A percentile compares a stretch with the other conserved stretches of the same genome.
phyloP scores from a whole-genome alignment of 306 rosid species.

The Acacia crassicarpa region DNA sequence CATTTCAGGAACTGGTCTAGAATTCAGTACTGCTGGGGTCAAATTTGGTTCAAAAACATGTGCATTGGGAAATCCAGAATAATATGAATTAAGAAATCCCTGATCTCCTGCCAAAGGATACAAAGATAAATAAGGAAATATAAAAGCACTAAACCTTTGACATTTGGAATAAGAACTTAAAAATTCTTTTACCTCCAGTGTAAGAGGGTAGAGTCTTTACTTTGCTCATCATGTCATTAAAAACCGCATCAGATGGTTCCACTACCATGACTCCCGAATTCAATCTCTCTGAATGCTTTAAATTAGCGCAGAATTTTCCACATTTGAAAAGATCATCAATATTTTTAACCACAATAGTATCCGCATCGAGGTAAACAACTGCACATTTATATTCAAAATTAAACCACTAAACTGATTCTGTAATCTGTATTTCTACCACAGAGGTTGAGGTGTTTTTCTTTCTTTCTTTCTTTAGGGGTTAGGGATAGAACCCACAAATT shows the following conservation, averaged over 20 bases:
- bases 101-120: conserved; percentile 79
- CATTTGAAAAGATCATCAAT: conserved; percentile 96
- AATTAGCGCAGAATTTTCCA: conserved; percentile 88
- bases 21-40: conserved; percentile 47
- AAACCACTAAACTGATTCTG: conserved; percentile 23
- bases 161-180: not conserved
- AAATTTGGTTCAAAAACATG: conserved; percentile 85
- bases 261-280: conserved; percentile 99
- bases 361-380: conserved; percentile 99
- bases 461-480: not conserved
- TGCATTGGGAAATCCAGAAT: conserved; percentile 85
- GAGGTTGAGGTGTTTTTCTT: not conserved
- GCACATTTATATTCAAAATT: conserved; percentile 40
- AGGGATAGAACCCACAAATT: not conserved
- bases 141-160: not conserved
- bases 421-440: not conserved
- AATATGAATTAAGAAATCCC: conserved; percentile 96
- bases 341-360: conserved; percentile 82
- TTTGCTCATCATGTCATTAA: conserved; percentile 88
- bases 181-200: conserved; percentile 72
- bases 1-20: conserved; percentile 82
- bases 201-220: conserved; percentile 73
- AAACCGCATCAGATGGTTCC: conserved; percentile 79
- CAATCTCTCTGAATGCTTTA: conserved; percentile 99
- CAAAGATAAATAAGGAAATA: not conserved